Percentiles rank a stretch among this genome's conserved stretches.
These are phyloP conservation scores for Lobulomyces angularis DNA, from an alignment of 192 early-diverging fungal genomes.

Conservation along the genomic window DNA sequence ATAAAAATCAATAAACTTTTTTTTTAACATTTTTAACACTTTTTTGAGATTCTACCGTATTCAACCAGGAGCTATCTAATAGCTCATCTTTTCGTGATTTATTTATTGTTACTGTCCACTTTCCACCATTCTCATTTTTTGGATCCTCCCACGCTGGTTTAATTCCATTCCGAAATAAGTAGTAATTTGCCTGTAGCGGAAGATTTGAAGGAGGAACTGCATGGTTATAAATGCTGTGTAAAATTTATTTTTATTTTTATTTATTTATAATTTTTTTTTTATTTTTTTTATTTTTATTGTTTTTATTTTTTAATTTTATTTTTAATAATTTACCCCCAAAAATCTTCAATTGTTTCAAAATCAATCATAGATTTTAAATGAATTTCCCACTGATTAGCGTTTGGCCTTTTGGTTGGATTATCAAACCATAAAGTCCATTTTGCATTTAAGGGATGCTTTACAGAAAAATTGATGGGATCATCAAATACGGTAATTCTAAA, in stretches of 20 bases:
- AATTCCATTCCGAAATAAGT: conserved; percentile 84
- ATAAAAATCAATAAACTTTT: too few relatives aligned
- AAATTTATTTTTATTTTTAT: too few relatives aligned
- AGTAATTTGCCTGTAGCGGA: conserved; percentile 73
- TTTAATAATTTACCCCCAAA: too few relatives aligned
- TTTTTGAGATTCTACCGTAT: too few relatives aligned
- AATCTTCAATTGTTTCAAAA: conserved; percentile 88
- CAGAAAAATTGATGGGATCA: conserved; percentile 57
- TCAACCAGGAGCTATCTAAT: conserved; percentile 74
- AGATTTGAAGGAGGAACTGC: conserved; percentile 62
- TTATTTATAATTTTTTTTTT: too few relatives aligned
- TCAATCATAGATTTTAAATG: conserved; percentile 84
- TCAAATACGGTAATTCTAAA: conserved; percentile 45
- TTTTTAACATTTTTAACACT: too few relatives aligned
- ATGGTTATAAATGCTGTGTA: conserved; percentile 67
- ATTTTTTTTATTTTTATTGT: too few relatives aligned
- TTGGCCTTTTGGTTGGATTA: conserved; percentile 69
- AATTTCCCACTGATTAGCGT: conserved; percentile 62
- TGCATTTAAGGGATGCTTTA: conserved; percentile 78
- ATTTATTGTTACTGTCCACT: conserved; percentile 70
- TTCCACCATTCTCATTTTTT: conserved; percentile 79
- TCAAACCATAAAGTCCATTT: conserved; percentile 95
- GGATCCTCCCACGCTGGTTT: conserved; percentile 93
- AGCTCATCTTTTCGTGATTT: conserved; percentile 56
- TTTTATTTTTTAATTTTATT: too few relatives aligned